Conservation (phyloP, 257 asterid species). For the Fraxinus americana region DNA sequence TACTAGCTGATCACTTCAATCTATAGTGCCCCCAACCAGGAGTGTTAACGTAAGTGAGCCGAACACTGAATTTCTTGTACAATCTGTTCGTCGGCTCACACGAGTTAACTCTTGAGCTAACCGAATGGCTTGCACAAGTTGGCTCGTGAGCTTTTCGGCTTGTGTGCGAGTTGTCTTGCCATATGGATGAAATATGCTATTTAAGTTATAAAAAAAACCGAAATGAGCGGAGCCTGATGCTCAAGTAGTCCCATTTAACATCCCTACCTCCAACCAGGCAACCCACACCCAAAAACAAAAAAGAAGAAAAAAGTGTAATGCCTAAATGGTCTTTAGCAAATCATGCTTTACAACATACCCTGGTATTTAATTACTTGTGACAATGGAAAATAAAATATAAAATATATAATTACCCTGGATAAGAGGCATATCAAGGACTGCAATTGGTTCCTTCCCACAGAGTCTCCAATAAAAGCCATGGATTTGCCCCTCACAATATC, state of each 20-base stretch:
- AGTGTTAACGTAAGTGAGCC: too few species aligned
- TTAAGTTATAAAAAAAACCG: too few species aligned
- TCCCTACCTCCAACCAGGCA: background rate
- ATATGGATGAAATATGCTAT: too few species aligned
- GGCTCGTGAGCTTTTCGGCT: too few species aligned
- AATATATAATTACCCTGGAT: slow-evolving; percentile 38
- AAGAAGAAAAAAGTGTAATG: background rate
- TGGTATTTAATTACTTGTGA: background rate
- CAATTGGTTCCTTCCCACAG: slow-evolving; percentile 66
- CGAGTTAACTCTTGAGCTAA: too few species aligned
- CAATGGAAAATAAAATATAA: background rate
- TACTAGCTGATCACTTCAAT: background rate
- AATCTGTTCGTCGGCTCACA: too few species aligned
- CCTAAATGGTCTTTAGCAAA: background rate
- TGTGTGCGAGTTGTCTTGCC: too few species aligned
- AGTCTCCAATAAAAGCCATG: slow-evolving; percentile 68
- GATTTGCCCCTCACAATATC: slow-evolving; percentile 48
- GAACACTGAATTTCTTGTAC: too few species aligned
- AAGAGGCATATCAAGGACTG: slow-evolving; percentile 67
- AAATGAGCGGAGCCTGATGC: too few species aligned
- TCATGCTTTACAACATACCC: background rate
- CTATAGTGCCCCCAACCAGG: too few species aligned
- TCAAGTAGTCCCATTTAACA: background rate
- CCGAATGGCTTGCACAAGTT: too few species aligned
- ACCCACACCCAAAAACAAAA: background rate